Percentiles rank a stretch among this genome's conserved stretches.
phyloP scores from a whole-genome alignment of 768 basidiomycete species.

The Suillus spraguei region DNA sequence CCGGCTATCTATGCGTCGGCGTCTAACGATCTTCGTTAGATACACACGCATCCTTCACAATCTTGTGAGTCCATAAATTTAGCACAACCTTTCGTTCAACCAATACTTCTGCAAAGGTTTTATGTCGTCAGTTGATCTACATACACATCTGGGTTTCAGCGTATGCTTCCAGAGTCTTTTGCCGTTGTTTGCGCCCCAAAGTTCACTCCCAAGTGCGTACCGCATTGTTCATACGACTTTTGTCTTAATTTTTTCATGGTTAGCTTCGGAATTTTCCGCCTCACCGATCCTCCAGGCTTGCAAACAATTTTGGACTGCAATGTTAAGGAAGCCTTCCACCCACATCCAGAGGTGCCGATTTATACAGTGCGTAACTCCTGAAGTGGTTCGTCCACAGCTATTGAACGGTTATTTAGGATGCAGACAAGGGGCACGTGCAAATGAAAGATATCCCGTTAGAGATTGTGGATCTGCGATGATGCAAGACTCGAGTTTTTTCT shows the following conservation, averaged over 20 bases:
- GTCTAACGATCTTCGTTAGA: constrained; percentile 45
- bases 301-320: constrained; percentile 68
- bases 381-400: background rate
- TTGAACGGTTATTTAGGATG: constrained; percentile 52
- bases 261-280: constrained; percentile 83
- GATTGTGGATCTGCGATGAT: constrained; percentile 77
- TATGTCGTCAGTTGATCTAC: constrained; percentile 93
- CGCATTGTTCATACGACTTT: constrained; percentile 10
- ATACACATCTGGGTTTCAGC: constrained; percentile 89
- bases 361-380: constrained; percentile 66
- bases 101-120: constrained; percentile 54
- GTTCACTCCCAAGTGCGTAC: constrained; percentile 68
- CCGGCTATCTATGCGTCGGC: background rate
- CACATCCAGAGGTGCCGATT: constrained; percentile 81
- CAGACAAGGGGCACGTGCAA: constrained; percentile 83
- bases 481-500: background rate
- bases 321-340: constrained; percentile 81
- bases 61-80: constrained; percentile 56
- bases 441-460: constrained; percentile 75
- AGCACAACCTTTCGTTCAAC: constrained; percentile 6
- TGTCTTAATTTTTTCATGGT: background rate
- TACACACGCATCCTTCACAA: constrained; percentile 91
- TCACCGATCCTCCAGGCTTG: constrained; percentile 87
- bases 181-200: constrained; percentile 91
- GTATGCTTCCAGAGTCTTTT: constrained; percentile 89